Conservation (phyloP, 1,284 basidiomycete species). For the Chalciporus sp. region DNA sequence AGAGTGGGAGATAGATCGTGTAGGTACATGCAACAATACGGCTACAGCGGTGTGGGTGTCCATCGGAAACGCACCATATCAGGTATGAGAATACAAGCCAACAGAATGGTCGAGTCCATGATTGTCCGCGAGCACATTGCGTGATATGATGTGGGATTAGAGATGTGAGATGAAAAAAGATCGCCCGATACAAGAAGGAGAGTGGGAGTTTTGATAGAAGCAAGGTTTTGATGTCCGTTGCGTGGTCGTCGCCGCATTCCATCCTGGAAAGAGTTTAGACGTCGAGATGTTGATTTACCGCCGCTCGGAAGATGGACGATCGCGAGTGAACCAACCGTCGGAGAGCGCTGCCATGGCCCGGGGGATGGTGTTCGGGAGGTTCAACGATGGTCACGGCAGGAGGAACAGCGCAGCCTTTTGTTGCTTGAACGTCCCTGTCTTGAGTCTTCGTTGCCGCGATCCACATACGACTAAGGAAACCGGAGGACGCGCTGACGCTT, state of each 20-base stretch:
- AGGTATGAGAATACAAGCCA: constrained; percentile 7
- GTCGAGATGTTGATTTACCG: constrained; percentile 30
- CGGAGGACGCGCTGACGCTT: constrained; percentile 33
- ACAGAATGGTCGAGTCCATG: constrained; percentile 7
- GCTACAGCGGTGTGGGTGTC: constrained; percentile 29
- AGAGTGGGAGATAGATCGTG: constrained; percentile 32
- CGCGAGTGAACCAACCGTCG: constrained; percentile 45
- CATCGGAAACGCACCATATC: constrained; percentile 26
- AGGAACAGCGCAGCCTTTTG: constrained; percentile 31
- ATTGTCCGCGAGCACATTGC: constrained; percentile 27
- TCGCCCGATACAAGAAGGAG: constrained; percentile 20
- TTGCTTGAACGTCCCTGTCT: constrained; percentile 33
- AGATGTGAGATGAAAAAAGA: constrained; percentile 27
- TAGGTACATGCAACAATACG: constrained; percentile 19
- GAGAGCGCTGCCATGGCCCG: constrained; percentile 32
- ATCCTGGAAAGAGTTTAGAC: constrained; percentile 23
- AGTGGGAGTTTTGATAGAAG: constrained; percentile 28
- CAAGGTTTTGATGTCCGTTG: constrained; percentile 24
- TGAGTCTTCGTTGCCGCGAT: constrained; percentile 54
- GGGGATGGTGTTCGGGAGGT: constrained; percentile 33
- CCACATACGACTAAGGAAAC: constrained; percentile 70
- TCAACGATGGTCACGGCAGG: constrained; percentile 37
- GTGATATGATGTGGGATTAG: constrained; percentile 21
- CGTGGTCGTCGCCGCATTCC: constrained; percentile 9
- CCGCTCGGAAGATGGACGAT: constrained; percentile 45